phyloP scores from a whole-genome alignment of 495 filamentous ascomycete genomes.

The Neurospora africana region DNA sequence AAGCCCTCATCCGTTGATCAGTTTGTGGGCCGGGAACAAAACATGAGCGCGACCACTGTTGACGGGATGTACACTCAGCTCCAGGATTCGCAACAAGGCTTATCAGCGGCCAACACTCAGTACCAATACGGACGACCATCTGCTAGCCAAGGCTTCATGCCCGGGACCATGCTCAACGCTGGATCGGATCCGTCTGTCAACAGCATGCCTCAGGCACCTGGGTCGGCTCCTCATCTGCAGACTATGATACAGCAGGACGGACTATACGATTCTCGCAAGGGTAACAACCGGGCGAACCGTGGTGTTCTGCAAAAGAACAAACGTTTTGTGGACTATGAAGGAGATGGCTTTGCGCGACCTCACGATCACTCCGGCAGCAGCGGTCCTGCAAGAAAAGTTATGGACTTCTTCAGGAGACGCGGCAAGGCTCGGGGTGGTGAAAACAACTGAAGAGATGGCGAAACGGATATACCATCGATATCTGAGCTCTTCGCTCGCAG shows the following conservation, averaged over 20 bases:
- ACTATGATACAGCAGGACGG: conserved; percentile 19
- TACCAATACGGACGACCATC: conserved; percentile 28
- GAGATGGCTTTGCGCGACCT: conserved; percentile 57
- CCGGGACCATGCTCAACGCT: conserved; percentile 25
- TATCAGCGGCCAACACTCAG: conserved; percentile 9
- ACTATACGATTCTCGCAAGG: conserved; percentile 13
- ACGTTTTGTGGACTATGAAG: conserved; percentile 81
- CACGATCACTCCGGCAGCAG: conserved; percentile 64
- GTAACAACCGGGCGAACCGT: conserved; percentile 22
- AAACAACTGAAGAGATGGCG: conserved; percentile 5
- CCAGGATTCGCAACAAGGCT: conserved; percentile 18
- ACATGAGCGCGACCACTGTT: conserved; percentile 18
- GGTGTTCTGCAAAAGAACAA: conserved; percentile 71
- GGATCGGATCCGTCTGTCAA: conserved; percentile 40
- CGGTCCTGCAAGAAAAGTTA: conserved; percentile 79
- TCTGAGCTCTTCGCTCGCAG: neutral
- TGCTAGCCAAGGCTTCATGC: conserved; percentile 28
- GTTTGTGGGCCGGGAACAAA: conserved; percentile 23
- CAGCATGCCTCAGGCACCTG: conserved; percentile 20
- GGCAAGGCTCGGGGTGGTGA: conserved; percentile 65
- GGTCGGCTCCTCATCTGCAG: conserved; percentile 24
- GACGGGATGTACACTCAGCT: conserved; percentile 35
- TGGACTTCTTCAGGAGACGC: conserved; percentile 93
- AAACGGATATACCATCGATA: neutral
- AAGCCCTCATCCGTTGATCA: conserved; percentile 32